Evolutionary conservation across 306 rosid genomes (phyloP).

Genomic region (Lathyrus aphaca): DNA sequence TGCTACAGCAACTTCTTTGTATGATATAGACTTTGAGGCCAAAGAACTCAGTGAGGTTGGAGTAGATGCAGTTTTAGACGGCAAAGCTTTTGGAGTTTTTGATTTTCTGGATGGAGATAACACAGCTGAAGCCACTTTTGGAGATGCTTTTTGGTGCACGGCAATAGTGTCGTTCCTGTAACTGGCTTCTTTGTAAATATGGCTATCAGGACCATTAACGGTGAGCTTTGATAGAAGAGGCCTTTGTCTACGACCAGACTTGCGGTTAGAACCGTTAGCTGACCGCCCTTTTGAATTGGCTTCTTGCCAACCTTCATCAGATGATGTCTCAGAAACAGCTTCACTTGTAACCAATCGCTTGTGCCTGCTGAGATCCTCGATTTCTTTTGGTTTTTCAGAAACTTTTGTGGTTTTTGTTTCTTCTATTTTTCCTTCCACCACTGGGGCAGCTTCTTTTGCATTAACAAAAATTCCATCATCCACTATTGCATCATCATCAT

Average conservation of each 20-base stretch:
- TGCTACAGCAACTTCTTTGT: slow-evolving; percentile 96
- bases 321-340: slow-evolving; percentile 59
- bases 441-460: slow-evolving; percentile 37
- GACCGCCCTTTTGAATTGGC: slow-evolving; percentile 80
- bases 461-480: slow-evolving; percentile 46
- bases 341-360: slow-evolving; percentile 42
- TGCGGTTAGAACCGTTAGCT: slow-evolving; percentile 57
- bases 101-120: slow-evolving; percentile 52
- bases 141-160: slow-evolving; percentile 47
- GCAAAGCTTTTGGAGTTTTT: slow-evolving; percentile 52
- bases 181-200: slow-evolving; percentile 51
- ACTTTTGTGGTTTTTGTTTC: slow-evolving; percentile 43
- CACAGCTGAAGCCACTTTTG: slow-evolving; percentile 44
- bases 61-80: slow-evolving; percentile 51
- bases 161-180: slow-evolving; percentile 52
- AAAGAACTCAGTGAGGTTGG: slow-evolving; percentile 58
- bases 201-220: slow-evolving; percentile 46
- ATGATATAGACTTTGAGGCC: slow-evolving; percentile 83
- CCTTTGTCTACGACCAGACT: slow-evolving; percentile 55
- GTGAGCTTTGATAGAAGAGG: slow-evolving; percentile 63
- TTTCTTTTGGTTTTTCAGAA: slow-evolving; percentile 53
- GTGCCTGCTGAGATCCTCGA: slow-evolving; percentile 37
- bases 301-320: slow-evolving; percentile 98
- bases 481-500: slow-evolving; percentile 38
- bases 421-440: slow-evolving; percentile 38